These are phyloP conservation scores for Mucor circinelloides DNA, from an alignment of 371 early-diverging fungal genomes.

Conservation along the genomic window DNA sequence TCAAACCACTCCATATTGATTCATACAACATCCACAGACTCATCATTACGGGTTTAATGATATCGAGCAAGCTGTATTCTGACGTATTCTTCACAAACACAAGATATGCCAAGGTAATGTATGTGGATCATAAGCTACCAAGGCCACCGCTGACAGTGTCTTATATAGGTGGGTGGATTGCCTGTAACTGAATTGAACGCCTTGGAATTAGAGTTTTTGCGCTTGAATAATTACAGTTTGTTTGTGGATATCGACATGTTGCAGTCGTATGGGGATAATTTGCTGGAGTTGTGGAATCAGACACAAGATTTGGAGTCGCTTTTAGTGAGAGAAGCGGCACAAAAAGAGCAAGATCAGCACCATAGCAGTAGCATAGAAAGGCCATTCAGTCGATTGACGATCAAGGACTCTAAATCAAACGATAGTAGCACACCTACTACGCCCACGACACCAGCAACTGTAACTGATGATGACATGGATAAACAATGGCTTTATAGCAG, in stretches of 20 bases:
- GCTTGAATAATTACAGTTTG: constrained; percentile 75
- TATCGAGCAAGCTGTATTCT: constrained; percentile 83
- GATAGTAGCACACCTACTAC: not conserved
- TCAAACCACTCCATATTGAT: constrained; percentile 72
- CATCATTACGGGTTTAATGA: constrained; percentile 81
- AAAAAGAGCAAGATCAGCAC: not conserved
- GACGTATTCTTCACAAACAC: constrained; percentile 93
- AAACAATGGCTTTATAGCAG: constrained; percentile 2
- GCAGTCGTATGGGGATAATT: constrained; percentile 78
- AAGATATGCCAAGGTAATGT: constrained; percentile 77
- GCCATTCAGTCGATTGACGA: constrained; percentile 16
- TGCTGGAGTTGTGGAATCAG: constrained; percentile 64
- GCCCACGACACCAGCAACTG: not conserved
- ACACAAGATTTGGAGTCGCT: constrained; percentile 19
- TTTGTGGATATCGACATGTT: constrained; percentile 73
- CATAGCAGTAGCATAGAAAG: not conserved
- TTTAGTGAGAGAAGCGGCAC: not conserved
- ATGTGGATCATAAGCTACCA: too few relatives aligned
- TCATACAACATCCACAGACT: constrained; percentile 90
- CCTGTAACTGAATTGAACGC: constrained; percentile 79
- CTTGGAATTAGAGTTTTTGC: constrained; percentile 78
- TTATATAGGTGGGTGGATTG: constrained; percentile 73
- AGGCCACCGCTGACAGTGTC: not conserved
- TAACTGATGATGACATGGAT: not conserved
- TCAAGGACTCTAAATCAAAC: not conserved